Evolutionary conservation across 768 basidiomycete genomes (phyloP), one percentile per base, ranked within the genome.

Genomic region (Xerocomus potaroensis): DNA sequence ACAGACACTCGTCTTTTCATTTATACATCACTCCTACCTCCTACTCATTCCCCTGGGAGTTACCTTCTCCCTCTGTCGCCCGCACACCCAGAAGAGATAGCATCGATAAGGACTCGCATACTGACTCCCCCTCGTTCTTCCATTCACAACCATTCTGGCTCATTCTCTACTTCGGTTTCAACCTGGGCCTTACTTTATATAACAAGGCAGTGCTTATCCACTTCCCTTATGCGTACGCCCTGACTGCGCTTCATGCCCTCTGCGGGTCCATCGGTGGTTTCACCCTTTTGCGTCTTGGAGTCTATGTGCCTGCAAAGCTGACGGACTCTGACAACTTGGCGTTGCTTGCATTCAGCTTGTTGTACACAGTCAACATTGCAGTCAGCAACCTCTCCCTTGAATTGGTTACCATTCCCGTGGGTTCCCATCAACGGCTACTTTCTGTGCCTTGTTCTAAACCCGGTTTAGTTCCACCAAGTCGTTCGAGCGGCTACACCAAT

Each of bases 201-300:
- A 99, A 99, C 78, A 99, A 99, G 68, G 76, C 80, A 30, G 83
- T 98, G 15, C 81, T 99, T 51, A 83, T 89, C 43, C 80, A 78
- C 46, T 98, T 98, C 62, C 96, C 96, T 0, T 98, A 91, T 59
- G 94, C 95, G 3, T 98, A 97, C 73, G 88, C 91, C 2, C 77
- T 99, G 19, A 97, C 95, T 2, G 93, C 92, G 5, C 56, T 96
- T 5, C 95, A 98, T 61, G 86, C 95, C 4, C 72, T 97, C 11
- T 89, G 84, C 52, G 91, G 93, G 0, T 78, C 84, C 21, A 66
- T 89, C 15, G 96, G 96, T 11, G 87, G 87, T n/a, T 76, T 76
- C 49, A 46, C 83, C 19, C 74, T 91, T 2, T 68, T 85, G 12
- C 73, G 77, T 37, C 66, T 71, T 31, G 80, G 81, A 1, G 53